Evolutionary conservation across 129 eudicot species (phyloP).

Genomic region (Arctium minus): DNA sequence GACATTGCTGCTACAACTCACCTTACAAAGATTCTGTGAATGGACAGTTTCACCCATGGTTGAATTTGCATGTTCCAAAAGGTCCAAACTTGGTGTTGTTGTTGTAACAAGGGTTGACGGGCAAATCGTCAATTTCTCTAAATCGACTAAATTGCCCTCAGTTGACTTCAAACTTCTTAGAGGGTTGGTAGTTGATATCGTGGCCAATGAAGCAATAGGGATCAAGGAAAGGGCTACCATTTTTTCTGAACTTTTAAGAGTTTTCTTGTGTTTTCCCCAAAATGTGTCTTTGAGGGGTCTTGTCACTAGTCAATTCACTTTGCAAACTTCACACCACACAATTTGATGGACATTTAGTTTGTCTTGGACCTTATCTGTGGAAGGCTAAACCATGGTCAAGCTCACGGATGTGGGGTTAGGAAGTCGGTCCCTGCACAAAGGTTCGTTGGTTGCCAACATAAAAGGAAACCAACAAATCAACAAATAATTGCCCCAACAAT

Average conservation of each 20-base stretch:
- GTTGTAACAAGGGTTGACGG: no score
- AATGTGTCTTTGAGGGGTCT: background rate
- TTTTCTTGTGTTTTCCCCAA: slow-evolving; percentile 2
- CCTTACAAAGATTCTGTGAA: slow-evolving; percentile 11
- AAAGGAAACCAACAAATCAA: background rate
- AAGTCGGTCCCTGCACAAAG: background rate
- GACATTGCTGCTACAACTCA: background rate
- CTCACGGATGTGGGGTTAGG: background rate
- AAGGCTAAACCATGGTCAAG: background rate
- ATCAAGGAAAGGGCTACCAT: background rate
- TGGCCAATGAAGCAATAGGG: background rate
- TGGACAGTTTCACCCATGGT: background rate
- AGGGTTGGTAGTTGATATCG: background rate
- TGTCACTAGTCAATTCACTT: background rate
- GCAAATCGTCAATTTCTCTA: background rate
- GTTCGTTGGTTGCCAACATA: background rate
- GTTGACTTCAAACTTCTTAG: background rate
- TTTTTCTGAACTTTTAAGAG: background rate
- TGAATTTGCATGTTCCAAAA: background rate
- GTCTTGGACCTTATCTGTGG: background rate
- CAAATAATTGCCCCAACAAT: background rate
- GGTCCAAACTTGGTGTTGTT: background rate
- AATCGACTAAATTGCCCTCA: background rate
- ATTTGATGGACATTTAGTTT: background rate
- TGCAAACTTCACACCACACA: background rate